These are phyloP conservation scores for Lodderomyces jiufengensis DNA, from an alignment of 1,139 yeast species.

Conservation along the genomic window DNA sequence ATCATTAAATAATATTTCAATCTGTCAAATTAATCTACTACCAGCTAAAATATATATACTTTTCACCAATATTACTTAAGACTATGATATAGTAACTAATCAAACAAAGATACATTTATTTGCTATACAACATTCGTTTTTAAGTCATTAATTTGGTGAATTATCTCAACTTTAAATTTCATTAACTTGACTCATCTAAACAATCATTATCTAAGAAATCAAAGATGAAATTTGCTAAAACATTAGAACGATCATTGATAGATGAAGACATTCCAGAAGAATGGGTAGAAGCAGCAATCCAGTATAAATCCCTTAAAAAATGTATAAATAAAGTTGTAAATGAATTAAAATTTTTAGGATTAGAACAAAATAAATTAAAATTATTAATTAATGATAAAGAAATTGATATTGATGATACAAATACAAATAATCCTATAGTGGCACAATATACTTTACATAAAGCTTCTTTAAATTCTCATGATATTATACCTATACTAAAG, in stretches of 20 bases:
- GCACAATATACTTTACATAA: conserved; percentile 43
- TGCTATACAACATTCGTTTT: too few species aligned
- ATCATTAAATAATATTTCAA: too few species aligned
- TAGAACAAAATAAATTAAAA: conserved; percentile 47
- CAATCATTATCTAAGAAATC: too few species aligned
- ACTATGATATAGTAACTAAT: too few species aligned
- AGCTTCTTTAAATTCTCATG: conserved; percentile 17
- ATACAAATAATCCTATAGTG: conserved; percentile 36
- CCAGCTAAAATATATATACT: too few species aligned
- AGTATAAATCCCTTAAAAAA: conserved; percentile 67
- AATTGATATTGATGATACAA: conserved; percentile 30
- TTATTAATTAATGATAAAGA: conserved; percentile 30
- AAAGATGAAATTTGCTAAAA: conserved; percentile 72
- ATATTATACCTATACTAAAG: conserved; percentile 37
- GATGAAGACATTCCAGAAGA: conserved; percentile 62
- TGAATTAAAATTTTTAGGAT: conserved; percentile 54
- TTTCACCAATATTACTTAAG: too few species aligned
- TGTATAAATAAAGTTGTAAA: conserved; percentile 59
- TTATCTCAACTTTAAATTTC: too few species aligned
- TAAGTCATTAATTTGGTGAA: too few species aligned
- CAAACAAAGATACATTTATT: too few species aligned
- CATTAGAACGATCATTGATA: conserved; percentile 54
- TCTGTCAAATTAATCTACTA: too few species aligned
- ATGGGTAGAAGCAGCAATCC: conserved; percentile 69
- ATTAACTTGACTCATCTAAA: too few species aligned